Evolutionary conservation across 257 asterid species (phyloP), one percentile per base, ranked within the genome.

Genomic region (Nicotiana paniculata): DNA sequence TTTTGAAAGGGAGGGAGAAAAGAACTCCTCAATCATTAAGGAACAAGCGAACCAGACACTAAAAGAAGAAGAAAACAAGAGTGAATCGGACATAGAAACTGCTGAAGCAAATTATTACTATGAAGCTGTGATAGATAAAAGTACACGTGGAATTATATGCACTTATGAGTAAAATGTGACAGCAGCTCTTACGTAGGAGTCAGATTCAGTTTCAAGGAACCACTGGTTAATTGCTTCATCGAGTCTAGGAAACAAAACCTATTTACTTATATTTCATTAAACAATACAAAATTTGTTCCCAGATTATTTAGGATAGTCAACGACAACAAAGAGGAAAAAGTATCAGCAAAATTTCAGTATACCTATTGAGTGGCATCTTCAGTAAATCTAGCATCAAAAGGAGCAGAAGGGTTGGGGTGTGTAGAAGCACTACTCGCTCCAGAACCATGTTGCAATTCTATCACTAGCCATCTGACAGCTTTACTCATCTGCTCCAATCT

Each of bases 401-500:
- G 98, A 81, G 97, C 94, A 55, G 90, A 21, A 33, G 92, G 80
- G 66, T 86, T 90, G 68, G 91, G 81, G 33, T 90, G 95, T 2
- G 96, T 83, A 1, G 93, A 86, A 77, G 90, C 85, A 35, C 84
- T 87, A 46, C 89, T 93, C 9, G 88, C 59, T 62, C 98, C 97
- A 12, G 98, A 93, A 54, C 97, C 97, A 70, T 92, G 97, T 54
- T 93, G 98, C 85, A 96, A 87, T 68, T 93, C 99, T 85, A 96
- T 90, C 80, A 96, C 99, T 11, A 96, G 85, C 93, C 95, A 94
- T 81, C 99, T 86, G 59, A 96, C 99, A 26, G 98, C 98, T 91
- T 94, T 96, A 84, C 99, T 96, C 98, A 94, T 91, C 89, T 96
- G 98, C 92, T 96, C 98, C 93, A 96, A 84, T 17, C 98, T 90